Conservation (phyloP, 495 filamentous ascomycete species). For the Alectoria sarmentosa region DNA sequence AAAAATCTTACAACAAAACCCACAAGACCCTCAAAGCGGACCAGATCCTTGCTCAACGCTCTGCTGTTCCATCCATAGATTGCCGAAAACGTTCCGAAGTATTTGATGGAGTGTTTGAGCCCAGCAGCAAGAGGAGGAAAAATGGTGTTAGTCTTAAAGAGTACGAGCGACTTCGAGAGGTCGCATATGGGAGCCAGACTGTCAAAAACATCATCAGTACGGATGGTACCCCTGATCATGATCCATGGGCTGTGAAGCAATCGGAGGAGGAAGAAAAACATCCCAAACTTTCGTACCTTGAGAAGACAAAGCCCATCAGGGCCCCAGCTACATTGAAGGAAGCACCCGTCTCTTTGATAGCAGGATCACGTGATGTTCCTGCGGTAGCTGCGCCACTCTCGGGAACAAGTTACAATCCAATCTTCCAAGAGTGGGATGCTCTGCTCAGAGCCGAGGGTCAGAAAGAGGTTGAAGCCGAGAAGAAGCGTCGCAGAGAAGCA, state of each 20-base stretch:
- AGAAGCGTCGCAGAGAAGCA: conserved; percentile 62
- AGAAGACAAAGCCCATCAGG: conserved; percentile 54
- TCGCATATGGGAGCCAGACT: conserved; percentile 65
- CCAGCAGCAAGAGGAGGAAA: conserved; percentile 61
- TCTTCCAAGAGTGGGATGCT: conserved; percentile 73
- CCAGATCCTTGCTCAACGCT: conserved; percentile 81
- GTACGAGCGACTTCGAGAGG: conserved; percentile 61
- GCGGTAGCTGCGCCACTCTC: conserved; percentile 72
- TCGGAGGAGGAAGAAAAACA: conserved; percentile 39
- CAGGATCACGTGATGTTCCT: conserved; percentile 66
- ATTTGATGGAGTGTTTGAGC: conserved; percentile 60
- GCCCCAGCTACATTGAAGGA: conserved; percentile 70
- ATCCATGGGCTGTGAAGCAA: conserved; percentile 63
- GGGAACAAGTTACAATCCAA: conserved; percentile 86
- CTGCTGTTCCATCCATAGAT: conserved; percentile 68
- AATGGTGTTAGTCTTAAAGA: conserved; percentile 78
- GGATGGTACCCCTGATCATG: conserved; percentile 51
- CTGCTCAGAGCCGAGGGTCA: conserved; percentile 65
- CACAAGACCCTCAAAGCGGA: conserved; percentile 78
- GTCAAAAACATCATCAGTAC: conserved; percentile 47
- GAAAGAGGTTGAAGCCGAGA: conserved; percentile 72
- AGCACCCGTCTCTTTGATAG: conserved; percentile 70
- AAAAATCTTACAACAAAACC: conserved; percentile 53
- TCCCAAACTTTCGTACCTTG: conserved; percentile 52
- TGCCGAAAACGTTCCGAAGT: conserved; percentile 61